Conservation (phyloP, 768 basidiomycete species). For the Calocera viscosa region DNA sequence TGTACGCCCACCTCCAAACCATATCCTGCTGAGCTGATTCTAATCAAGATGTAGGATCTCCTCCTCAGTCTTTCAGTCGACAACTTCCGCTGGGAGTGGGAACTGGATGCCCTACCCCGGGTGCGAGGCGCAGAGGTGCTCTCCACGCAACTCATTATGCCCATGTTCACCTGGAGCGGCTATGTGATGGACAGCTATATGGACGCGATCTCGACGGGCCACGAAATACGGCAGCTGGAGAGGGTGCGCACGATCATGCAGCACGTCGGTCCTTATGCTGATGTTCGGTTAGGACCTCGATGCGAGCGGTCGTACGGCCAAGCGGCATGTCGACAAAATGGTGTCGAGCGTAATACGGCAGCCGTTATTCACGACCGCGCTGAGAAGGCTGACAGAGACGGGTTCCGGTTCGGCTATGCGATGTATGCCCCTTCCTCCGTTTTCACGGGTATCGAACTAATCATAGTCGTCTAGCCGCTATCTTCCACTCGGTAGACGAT, state of each 20-base stretch:
- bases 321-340: not conserved
- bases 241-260: not conserved
- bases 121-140: conserved; percentile 57
- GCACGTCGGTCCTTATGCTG: not conserved
- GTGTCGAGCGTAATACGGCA: not conserved
- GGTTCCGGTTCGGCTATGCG: not conserved
- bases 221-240: not conserved
- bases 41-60: not conserved
- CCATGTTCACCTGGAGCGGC: conserved; percentile 43
- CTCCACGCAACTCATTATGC: conserved; percentile 65
- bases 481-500: not conserved
- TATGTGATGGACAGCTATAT: conserved; percentile 3
- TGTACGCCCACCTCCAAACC: not conserved
- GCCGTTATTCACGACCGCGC: not conserved
- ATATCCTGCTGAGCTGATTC: not conserved
- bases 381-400: not conserved
- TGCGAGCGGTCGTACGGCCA: not conserved
- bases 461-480: not conserved
- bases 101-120: conserved; percentile 51
- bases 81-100: conserved; percentile 67
- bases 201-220: not conserved
- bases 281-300: not conserved
- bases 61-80: conserved; percentile 21
- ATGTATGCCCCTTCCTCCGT: not conserved
- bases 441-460: not conserved